These are phyloP conservation scores for Capsicum chinense DNA, from an alignment of 257 asterid genomes.

Conservation along the genomic window DNA sequence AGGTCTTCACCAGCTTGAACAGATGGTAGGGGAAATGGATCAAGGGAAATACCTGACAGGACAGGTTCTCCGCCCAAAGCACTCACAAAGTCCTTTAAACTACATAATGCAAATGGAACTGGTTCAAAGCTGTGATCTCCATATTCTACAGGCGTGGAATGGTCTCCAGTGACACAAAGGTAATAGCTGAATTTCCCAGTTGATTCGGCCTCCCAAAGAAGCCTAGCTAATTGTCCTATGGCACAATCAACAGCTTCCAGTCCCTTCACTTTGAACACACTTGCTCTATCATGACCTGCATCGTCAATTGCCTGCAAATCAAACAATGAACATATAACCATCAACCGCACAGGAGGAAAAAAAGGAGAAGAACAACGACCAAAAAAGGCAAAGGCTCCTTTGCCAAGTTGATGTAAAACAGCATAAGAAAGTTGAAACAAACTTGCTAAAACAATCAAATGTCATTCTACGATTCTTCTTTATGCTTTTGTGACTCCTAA, in stretches of 20 bases:
- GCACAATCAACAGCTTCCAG: conserved; percentile 94
- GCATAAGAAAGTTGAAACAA: background rate
- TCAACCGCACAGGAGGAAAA: background rate
- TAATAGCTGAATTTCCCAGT: conserved; percentile 65
- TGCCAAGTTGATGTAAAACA: background rate
- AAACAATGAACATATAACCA: background rate
- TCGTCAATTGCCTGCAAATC: conserved; percentile 86
- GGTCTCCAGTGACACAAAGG: conserved; percentile 91
- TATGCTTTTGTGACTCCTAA: conserved; percentile 2
- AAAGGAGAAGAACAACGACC: background rate
- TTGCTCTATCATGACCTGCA: conserved; percentile 98
- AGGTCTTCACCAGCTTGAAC: conserved; percentile 50
- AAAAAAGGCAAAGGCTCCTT: background rate
- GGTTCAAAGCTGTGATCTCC: conserved; percentile 99
- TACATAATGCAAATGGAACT: conserved; percentile 85
- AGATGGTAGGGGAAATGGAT: conserved; percentile 84
- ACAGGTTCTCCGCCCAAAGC: conserved; percentile 72
- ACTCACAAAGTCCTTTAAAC: conserved; percentile 74
- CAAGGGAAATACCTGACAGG: conserved; percentile 66
- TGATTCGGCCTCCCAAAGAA: conserved; percentile 83
- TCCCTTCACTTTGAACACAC: conserved; percentile 88
- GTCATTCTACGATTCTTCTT: background rate
- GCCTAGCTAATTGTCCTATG: conserved; percentile 82
- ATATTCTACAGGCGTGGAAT: conserved; percentile 96
- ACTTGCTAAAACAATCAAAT: conserved; percentile 2